Base-by-base conservation (phyloP, 2,329 filamentous ascomycete genomes). In the Colletotrichum chrysophilum region DNA sequence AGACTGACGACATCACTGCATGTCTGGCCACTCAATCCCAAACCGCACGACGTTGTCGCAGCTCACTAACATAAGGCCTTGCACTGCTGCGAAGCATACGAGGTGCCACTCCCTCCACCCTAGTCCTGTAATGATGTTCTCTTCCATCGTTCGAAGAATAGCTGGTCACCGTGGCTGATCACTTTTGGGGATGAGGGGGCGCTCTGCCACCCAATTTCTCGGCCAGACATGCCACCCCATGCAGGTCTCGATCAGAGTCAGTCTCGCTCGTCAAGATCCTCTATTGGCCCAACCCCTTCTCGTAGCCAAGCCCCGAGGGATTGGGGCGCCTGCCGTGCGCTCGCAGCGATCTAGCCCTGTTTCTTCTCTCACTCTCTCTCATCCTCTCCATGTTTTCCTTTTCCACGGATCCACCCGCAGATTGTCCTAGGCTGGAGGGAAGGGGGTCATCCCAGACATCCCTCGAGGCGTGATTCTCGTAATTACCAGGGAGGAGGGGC, bases 211-310 rank as follows among this genome's bases (percentile, higher is more conserved):
- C 58, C 70, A 73, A 68, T 73, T 32, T 73, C 64, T 73, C 56
- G 73, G 70, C 73, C 70, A 73, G 70, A 73, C 43, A 75, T 75
- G 74, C 60, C 71, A 75, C 60, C 69, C 65, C 71, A 70, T 76
- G 70, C 60, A 74, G 52, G 66, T 70, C 71, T 76, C 60, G 70
- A 69, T 69, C 74, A 76, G 74, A 73, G 65, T 74, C 74, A 76
- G 65, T 73, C 70, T 76, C 70, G 74, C 65, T 76, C 74, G 52
- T 58, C 60, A 66, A 75, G 62, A 43, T 66, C 74, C 71, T 76
- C 66, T 30, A 75, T 76, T 76, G 74, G 74, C 24, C 66, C 65
- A 70, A 21, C 60, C 71, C 26, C 66, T 74, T 70, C 24, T 70
- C 60, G 48, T 61, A 36, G 56, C 36, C 71, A 74, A 76, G 71